These are phyloP conservation scores for Psilocybe cubensis DNA, from an alignment of 768 basidiomycete genomes.

Conservation along the genomic window DNA sequence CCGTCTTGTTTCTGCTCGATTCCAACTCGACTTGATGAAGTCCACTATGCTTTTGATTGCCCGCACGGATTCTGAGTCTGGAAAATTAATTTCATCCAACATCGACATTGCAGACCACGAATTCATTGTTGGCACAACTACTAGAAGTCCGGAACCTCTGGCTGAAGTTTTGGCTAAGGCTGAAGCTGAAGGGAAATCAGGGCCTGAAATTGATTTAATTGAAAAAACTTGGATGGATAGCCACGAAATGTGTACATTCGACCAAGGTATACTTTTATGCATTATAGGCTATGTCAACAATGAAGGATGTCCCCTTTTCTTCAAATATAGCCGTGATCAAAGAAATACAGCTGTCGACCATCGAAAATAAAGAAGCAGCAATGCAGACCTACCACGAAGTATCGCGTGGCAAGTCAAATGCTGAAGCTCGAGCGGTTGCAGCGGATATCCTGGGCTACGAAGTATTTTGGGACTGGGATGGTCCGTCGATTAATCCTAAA, in stretches of 20 bases:
- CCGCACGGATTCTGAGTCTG: slow-evolving; percentile 90
- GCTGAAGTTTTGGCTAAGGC: slow-evolving; percentile 74
- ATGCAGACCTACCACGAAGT: slow-evolving; percentile 57
- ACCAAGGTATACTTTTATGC: slow-evolving; percentile 60
- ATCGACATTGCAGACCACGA: slow-evolving; percentile 85
- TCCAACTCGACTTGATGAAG: slow-evolving; percentile 90
- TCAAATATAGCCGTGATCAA: slow-evolving; percentile 55
- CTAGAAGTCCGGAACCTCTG: slow-evolving; percentile 50
- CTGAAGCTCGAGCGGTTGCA: slow-evolving; percentile 74
- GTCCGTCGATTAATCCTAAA: slow-evolving; percentile 46
- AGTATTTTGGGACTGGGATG: slow-evolving; percentile 90
- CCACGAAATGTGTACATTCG: slow-evolving; percentile 80
- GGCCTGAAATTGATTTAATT: slow-evolving; percentile 69
- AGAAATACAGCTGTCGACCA: slow-evolving; percentile 53
- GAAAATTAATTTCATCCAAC: slow-evolving; percentile 81
- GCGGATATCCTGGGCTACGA: slow-evolving; percentile 68
- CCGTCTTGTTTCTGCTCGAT: slow-evolving; percentile 82
- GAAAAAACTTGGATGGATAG: slow-evolving; percentile 76
- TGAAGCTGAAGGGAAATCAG: slow-evolving; percentile 62
- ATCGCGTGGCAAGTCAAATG: slow-evolving; percentile 71
- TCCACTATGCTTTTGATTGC: slow-evolving; percentile 90
- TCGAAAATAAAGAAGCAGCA: slow-evolving; percentile 57
- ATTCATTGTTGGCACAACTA: slow-evolving; percentile 68
- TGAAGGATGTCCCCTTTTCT: not conserved
- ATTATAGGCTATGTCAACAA: not conserved